These are phyloP conservation scores for Tilletia walkeri DNA, from an alignment of 1,284 basidiomycete species.

Conservation along the genomic window DNA sequence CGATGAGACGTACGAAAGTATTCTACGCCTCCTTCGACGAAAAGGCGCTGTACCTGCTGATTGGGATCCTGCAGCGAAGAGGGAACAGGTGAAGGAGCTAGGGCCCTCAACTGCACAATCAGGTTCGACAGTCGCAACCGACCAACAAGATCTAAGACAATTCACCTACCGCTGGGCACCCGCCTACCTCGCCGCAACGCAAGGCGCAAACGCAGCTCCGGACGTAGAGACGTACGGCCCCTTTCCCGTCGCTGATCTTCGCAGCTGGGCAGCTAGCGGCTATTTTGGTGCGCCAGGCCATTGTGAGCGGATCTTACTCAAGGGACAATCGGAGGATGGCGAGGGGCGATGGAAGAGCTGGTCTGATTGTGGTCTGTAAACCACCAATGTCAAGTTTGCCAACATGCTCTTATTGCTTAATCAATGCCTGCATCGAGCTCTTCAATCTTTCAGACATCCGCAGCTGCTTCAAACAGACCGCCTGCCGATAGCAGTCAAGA, in stretches of 20 bases:
- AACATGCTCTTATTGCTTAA: no score
- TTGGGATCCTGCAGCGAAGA: conserved; percentile 43
- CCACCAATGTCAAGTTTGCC: no score
- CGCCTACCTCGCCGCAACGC: conserved; percentile 38
- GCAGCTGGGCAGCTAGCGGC: conserved; percentile 40
- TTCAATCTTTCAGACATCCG: no score
- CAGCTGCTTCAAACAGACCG: no score
- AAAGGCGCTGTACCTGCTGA: conserved; percentile 44
- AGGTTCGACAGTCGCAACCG: neutral
- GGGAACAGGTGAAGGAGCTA: conserved; percentile 19
- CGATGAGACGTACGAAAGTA: conserved; percentile 47
- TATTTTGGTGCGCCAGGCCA: conserved; percentile 44
- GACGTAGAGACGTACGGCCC: conserved; percentile 48
- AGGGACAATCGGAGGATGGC: neutral
- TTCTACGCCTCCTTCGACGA: conserved; percentile 41
- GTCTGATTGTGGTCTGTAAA: neutral
- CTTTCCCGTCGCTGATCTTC: conserved; percentile 34
- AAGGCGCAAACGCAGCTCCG: conserved; percentile 28
- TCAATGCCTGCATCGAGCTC: no score
- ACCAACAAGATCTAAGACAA: conserved; percentile 5
- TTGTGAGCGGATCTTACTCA: conserved; percentile 40
- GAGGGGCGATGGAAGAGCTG: conserved; percentile 1
- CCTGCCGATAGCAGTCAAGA: no score
- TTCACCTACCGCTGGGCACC: conserved; percentile 53
- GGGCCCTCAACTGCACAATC: neutral